These are phyloP conservation scores for Colletotrichum costaricense DNA, from an alignment of 2,329 filamentous ascomycete species.

Conservation along the genomic window DNA sequence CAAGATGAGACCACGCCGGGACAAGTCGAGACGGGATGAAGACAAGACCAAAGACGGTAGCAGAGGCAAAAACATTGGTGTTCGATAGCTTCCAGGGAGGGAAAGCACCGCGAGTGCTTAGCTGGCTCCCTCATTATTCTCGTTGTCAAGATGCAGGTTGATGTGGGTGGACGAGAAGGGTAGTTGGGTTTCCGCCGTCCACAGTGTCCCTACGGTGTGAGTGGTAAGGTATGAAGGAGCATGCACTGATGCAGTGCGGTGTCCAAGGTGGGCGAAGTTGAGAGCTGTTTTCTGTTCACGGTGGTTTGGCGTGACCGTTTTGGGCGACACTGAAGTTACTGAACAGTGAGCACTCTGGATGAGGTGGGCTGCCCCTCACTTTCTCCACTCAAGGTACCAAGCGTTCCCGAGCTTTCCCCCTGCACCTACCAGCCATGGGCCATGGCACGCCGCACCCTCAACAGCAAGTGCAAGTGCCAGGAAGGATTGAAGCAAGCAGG, in stretches of 20 bases:
- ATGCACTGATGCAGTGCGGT: neutral
- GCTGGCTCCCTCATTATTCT: neutral
- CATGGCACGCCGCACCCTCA: neutral
- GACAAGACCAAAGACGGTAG: neutral
- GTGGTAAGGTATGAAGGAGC: no score
- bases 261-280: neutral
- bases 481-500: neutral
- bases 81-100: neutral
- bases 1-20: neutral
- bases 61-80: neutral
- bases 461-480: no score
- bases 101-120: neutral
- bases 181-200: no score
- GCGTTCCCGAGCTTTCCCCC: constrained; percentile 24
- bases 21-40: neutral
- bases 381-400: constrained; percentile 15
- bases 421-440: constrained; percentile 17
- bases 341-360: neutral
- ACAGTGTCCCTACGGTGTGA: no score
- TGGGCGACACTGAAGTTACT: neutral
- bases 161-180: no score
- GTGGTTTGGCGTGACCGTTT: neutral
- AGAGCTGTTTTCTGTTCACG: neutral
- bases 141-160: neutral
- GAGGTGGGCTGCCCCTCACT: constrained; percentile 7